A percentile compares a stretch with the other conserved stretches of the same genome.
Conservation (phyloP, 352 stramenopile genomes). For the Phytophthora cactorum region DNA sequence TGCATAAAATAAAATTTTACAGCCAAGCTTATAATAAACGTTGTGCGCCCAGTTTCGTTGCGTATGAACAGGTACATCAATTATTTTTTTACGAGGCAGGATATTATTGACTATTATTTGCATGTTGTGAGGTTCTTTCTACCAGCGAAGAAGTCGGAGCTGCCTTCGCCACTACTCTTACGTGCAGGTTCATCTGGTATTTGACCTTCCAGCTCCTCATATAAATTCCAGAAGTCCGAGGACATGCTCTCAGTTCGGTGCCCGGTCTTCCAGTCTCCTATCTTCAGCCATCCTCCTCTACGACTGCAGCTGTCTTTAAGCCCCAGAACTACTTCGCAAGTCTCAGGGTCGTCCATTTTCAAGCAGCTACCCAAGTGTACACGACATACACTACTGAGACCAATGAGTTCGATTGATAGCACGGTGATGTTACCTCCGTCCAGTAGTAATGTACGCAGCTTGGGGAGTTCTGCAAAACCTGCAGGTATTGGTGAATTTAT, state of each 20-base stretch:
- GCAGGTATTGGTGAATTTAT: conserved; percentile 50
- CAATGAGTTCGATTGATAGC: conserved; percentile 74
- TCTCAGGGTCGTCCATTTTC: conserved; percentile 72
- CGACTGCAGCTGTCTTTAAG: conserved; percentile 52
- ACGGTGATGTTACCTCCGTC: conserved; percentile 52
- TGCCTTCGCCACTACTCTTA: conserved; percentile 29
- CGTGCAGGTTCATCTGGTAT: conserved; percentile 34
- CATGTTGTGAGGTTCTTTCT: background rate
- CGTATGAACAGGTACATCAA: too few relatives aligned
- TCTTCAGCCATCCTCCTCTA: conserved; percentile 75
- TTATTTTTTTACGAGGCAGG: too few relatives aligned
- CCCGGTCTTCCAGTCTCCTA: conserved; percentile 36
- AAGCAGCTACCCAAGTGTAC: conserved; percentile 63
- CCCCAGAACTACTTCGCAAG: conserved; percentile 65
- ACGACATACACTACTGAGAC: conserved; percentile 53
- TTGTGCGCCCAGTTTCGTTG: too few relatives aligned
- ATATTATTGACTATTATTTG: too few relatives aligned
- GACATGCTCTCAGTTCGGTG: conserved; percentile 30
- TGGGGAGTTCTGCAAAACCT: conserved; percentile 47
- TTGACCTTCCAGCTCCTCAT: conserved; percentile 27
- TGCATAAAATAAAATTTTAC: too few relatives aligned
- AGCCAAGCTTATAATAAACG: too few relatives aligned
- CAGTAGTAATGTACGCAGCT: conserved; percentile 74
- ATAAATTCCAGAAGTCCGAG: conserved; percentile 31
- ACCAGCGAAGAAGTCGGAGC: conserved; percentile 21